Base-by-base conservation (phyloP, 306 rosid species). In the Quillaja saponaria region DNA sequence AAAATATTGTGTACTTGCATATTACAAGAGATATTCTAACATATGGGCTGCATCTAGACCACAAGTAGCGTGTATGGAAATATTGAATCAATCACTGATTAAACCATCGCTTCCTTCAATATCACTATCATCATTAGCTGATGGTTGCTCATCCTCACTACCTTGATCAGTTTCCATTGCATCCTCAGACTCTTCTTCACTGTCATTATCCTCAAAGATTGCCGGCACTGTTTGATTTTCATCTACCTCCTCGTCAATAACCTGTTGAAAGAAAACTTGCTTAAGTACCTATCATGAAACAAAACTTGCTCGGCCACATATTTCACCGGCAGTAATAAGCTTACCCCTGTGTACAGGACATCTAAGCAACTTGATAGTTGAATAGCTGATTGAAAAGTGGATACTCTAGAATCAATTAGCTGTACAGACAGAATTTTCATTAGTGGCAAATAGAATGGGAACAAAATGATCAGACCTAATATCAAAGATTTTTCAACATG, bases 391-490 rank as follows among this genome's bases (percentile, higher is more conserved):
- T 83, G 71, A 55, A 85, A 81, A 37, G 88, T 85, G 35, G 90
- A 90, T 57, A 85, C 80, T 80, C 97, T 85, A 10, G 94, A 77
- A 49, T 85, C 95, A 16, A 87, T 79, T 47, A 90, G 80, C 90
- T 90, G 88, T 78, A 79, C 41, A 55, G 14, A 50, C 54, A 48
- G 34, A 34, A 58, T 10, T 57, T 55, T 16, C 18, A 3, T 35
- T 16, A 33, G 0, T 40, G 45, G 12, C 34, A 59, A 14, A 15
- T 35, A 76, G 28, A 17, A 53, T 40, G 46, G 46, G 53, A 14
- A 15, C 25, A 76, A 18, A 17, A 53, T 40, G 46, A 52, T 52
- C 65, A 35, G 31, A 25, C 4, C 31, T n/a, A 41, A 7, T 17
- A 28, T 13, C 19, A 35, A 44, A 52, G 49, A 38, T 59, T 12